phyloP scores from a whole-genome alignment of 148 eudicot species.

The Spergularia bocconei region DNA sequence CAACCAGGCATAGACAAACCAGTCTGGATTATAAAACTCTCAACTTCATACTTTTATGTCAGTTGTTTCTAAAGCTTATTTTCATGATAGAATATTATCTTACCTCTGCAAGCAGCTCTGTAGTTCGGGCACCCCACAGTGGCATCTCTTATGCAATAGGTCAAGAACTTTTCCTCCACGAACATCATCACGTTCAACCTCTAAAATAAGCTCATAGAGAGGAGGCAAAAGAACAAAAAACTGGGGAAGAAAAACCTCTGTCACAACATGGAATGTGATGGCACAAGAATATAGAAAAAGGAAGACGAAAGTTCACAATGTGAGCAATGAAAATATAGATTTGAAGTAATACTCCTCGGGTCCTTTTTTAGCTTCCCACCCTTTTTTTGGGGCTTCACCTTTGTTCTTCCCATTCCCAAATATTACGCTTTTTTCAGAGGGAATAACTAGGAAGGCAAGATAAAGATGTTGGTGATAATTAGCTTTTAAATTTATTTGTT shows the following conservation, averaged over 20 bases:
- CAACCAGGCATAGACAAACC: not conserved
- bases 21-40: not conserved
- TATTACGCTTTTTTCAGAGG: too few species aligned
- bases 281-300: not conserved
- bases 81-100: slow-evolving; percentile 3
- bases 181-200: slow-evolving; percentile 77
- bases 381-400: too few species aligned
- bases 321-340: not conserved
- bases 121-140: slow-evolving; percentile 96
- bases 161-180: slow-evolving; percentile 87
- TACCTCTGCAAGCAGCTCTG: slow-evolving; percentile 93
- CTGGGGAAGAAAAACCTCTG: slow-evolving; percentile 40
- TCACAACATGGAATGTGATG: slow-evolving; percentile 22
- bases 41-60: not conserved
- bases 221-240: slow-evolving; percentile 93
- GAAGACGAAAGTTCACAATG: not conserved
- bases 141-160: slow-evolving; percentile 87
- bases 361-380: too few species aligned
- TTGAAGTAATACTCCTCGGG: too few species aligned
- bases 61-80: not conserved
- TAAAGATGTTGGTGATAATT: too few species aligned
- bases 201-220: slow-evolving; percentile 78
- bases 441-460: too few species aligned
- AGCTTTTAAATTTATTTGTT: too few species aligned
- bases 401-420: too few species aligned